Conservation (phyloP, 2,329 filamentous ascomycete genomes). For the Byssochlamys sp. region DNA sequence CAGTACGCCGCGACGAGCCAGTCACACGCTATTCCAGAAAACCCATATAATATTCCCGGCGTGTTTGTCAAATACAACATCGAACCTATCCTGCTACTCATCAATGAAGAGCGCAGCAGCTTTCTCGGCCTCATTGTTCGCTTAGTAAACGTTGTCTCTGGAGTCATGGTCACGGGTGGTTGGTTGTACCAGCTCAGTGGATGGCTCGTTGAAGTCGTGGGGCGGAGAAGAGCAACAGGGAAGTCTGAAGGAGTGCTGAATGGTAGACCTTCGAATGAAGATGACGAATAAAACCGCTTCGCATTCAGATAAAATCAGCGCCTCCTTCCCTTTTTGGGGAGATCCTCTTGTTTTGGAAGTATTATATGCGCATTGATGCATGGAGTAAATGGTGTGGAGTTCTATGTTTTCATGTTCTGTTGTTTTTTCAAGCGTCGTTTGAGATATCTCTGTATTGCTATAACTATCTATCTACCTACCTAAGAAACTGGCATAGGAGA, state of each 20-base stretch:
- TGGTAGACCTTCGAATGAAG: slow-evolving; percentile 26
- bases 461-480: neutral
- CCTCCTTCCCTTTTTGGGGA: neutral
- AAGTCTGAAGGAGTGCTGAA: slow-evolving; percentile 42
- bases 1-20: slow-evolving; percentile 96
- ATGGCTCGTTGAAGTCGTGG: slow-evolving; percentile 52
- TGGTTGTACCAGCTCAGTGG: slow-evolving; percentile 83
- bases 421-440: neutral
- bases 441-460: neutral
- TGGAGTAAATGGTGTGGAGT: neutral
- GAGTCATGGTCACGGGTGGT: slow-evolving; percentile 83
- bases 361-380: neutral
- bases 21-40: slow-evolving; percentile 54
- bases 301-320: no score
- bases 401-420: neutral
- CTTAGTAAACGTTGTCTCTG: slow-evolving; percentile 80
- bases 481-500: neutral
- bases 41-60: slow-evolving; percentile 58
- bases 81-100: slow-evolving; percentile 79
- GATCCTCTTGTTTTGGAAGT: neutral
- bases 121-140: slow-evolving; percentile 68
- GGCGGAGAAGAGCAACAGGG: slow-evolving; percentile 26
- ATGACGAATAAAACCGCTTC: slow-evolving; percentile 12
- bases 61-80: slow-evolving; percentile 99
- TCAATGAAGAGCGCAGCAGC: slow-evolving; percentile 70